Base-by-base conservation (phyloP, 805 yeast genomes). In the Scheffersomyces amazonensis region DNA sequence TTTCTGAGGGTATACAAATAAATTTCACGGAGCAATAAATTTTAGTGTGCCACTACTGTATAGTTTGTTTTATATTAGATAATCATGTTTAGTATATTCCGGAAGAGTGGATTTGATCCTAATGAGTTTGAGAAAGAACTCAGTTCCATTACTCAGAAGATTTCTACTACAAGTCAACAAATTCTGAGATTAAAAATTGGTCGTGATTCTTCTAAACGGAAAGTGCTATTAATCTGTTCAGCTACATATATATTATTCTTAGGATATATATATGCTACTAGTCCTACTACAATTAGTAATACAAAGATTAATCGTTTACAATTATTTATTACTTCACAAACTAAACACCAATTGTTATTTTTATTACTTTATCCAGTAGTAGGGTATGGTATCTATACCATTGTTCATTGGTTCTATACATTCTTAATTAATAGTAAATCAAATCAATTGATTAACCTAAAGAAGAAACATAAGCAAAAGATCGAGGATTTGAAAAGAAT, bases 401-500 rank as follows among this genome's bases (percentile, higher is more conserved):
- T 53, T 34, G 39, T 58, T 15, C 40, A 50, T 16, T 21, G 28
- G 9, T 21, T 52, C 12, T 54, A 58, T 34, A 34, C 22, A 5
- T 41, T 55, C 30, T 42, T 59, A 34, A 49, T 60, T 19, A 45
- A 42, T n/a, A 34, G 40, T 11, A 53, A 56, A 40, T 45, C 52
- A 19, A 45, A 35, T 16, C 23, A 38, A 8, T 49, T 65, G 42
- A 42, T 36, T 38, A 38, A 43, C 10, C 57, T 80, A 36, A 60
- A 64, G 39, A 66, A 64, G 17, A 57, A 67, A 33, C 87, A 81
- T 42, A 63, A 66, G 39, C 59, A 60, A 18, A 79, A 80, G 53
- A 71, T 85, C 34, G 84, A 81, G 16, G 85, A 80, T 43, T 66
- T 85, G 59, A 86, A 86, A 59, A 68, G 74, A 40, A 71, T 78